A percentile compares a stretch with the other conserved stretches of the same genome.
Evolutionary conservation across 257 asterid species (phyloP).

Genomic region (Ophiorrhiza pumila): DNA sequence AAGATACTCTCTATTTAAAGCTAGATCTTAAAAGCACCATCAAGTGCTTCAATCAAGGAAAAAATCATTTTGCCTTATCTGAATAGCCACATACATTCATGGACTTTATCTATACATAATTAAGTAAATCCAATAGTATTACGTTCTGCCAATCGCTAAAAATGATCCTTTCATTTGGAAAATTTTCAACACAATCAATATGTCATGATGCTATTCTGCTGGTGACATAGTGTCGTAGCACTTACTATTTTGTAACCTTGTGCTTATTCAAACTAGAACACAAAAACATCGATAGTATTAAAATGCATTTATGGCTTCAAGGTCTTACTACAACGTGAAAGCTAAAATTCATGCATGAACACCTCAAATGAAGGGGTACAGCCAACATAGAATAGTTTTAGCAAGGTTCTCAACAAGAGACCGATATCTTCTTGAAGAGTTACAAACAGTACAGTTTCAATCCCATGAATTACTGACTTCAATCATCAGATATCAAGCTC

Average conservation of each 20-base stretch:
- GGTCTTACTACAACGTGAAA: background rate
- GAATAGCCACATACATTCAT: background rate
- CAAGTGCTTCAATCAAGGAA: background rate
- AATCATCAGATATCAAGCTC: conserved; percentile 2
- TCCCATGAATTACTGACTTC: background rate
- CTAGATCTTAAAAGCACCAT: background rate
- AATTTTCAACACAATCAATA: background rate
- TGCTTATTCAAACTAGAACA: background rate
- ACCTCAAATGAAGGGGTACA: background rate
- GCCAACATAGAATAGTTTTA: background rate
- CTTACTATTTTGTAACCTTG: background rate
- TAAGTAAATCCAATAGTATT: background rate
- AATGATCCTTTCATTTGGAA: background rate
- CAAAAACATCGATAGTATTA: background rate
- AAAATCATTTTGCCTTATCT: background rate
- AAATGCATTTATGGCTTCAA: background rate
- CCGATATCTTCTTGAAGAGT: background rate
- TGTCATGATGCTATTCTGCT: background rate
- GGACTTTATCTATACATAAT: background rate
- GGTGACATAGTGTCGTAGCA: background rate
- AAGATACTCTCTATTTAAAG: background rate
- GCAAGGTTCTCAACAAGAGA: background rate
- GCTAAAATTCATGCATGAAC: background rate
- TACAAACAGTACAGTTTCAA: background rate
- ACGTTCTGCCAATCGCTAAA: background rate